Evolutionary conservation across 2,329 filamentous ascomycete species (phyloP).

Genomic region (Mycosphaerelloides madeirae): DNA sequence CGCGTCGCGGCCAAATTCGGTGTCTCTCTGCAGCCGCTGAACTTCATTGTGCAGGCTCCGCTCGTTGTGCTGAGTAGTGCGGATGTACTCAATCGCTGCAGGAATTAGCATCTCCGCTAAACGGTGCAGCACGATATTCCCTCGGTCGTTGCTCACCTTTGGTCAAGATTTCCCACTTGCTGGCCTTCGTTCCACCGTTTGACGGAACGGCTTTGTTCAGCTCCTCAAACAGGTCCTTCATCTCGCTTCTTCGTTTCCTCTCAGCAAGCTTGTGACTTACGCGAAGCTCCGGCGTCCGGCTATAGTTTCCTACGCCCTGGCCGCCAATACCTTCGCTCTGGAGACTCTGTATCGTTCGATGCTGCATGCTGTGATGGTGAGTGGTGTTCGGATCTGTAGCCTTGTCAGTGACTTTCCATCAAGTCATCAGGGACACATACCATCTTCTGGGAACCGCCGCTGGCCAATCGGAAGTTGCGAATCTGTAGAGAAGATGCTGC

Average conservation of each 20-base stretch:
- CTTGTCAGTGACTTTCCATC: conserved; percentile 6
- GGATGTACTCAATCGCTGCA: conserved; percentile 49
- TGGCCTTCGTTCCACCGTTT: conserved; percentile 76
- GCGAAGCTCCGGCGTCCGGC: conserved; percentile 72
- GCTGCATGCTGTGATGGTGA: conserved; percentile 73
- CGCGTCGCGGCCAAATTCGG: conserved; percentile 40
- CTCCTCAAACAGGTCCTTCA: conserved; percentile 83
- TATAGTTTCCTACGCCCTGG: conserved; percentile 67
- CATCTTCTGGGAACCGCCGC: conserved; percentile 62
- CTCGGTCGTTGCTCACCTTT: conserved; percentile 57
- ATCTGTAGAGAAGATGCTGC: conserved; percentile 72
- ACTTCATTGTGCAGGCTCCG: conserved; percentile 38
- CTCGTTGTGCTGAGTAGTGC: conserved; percentile 35
- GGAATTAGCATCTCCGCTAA: conserved; percentile 7
- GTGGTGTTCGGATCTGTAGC: conserved; percentile 40
- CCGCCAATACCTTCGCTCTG: conserved; percentile 52
- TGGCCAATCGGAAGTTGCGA: conserved; percentile 68
- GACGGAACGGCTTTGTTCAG: conserved; percentile 73
- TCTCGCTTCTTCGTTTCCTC: conserved; percentile 76
- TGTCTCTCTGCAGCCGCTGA: conserved; percentile 40
- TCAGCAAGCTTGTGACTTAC: conserved; percentile 83
- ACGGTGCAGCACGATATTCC: not conserved
- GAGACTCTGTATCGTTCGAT: conserved; percentile 65
- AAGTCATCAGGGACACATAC: conserved; percentile 26
- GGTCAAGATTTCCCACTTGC: conserved; percentile 83